Evolutionary conservation across 2,329 filamentous ascomycete species (phyloP).

Genomic region (Orbilia oligospora): DNA sequence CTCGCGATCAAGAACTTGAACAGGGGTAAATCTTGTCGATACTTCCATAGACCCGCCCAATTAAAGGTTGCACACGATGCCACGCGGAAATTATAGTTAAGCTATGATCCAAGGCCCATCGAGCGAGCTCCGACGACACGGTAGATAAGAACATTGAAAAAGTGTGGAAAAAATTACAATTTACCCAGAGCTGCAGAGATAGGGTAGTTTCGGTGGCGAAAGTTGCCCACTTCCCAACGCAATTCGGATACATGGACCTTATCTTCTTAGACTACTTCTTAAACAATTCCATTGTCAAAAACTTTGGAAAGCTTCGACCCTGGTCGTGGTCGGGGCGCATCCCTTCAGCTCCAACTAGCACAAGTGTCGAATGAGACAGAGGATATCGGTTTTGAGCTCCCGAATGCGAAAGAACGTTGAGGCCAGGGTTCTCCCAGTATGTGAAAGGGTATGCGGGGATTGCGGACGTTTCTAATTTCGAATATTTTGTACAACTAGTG

Average conservation of each 20-base stretch:
- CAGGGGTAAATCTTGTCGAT: constrained; percentile 26
- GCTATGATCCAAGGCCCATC: constrained; percentile 14
- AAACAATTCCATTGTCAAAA: constrained; percentile 37
- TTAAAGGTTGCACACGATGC: constrained; percentile 33
- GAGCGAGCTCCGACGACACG: constrained; percentile 50
- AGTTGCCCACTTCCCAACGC: background rate
- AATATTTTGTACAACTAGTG: constrained; percentile 6
- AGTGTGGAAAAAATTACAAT: constrained; percentile 20
- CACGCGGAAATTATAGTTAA: constrained; percentile 47
- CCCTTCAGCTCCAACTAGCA: constrained; percentile 2
- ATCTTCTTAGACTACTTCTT: constrained; percentile 24
- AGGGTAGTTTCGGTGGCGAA: constrained; percentile 36
- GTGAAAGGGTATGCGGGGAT: background rate
- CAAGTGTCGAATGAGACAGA: background rate
- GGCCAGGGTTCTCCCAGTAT: background rate
- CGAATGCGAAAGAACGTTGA: background rate
- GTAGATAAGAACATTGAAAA: constrained; percentile 37
- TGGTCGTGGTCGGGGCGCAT: background rate
- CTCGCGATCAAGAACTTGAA: constrained; percentile 26
- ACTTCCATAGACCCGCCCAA: constrained; percentile 24
- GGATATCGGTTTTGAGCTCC: background rate
- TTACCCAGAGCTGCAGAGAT: constrained; percentile 43
- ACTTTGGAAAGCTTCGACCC: constrained; percentile 4
- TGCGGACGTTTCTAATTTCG: constrained; percentile 25
- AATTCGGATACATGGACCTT: constrained; percentile 13